These are phyloP conservation scores for Tricholoma hemisulphureum DNA, from an alignment of 768 basidiomycete genomes.

Conservation along the genomic window DNA sequence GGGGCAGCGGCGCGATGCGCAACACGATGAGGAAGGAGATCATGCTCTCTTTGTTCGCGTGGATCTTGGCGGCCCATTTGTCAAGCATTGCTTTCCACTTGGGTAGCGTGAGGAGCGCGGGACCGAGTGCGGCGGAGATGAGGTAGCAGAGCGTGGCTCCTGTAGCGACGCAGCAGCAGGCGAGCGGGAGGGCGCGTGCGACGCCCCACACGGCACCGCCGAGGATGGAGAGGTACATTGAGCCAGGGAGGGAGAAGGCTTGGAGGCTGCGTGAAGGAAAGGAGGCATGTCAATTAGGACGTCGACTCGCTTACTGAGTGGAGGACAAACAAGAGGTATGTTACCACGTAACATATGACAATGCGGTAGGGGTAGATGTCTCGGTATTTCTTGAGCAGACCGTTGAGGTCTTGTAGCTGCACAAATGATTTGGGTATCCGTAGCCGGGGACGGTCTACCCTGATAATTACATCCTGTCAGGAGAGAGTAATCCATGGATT, in stretches of 20 bases:
- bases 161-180: conserved; percentile 86
- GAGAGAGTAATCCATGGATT: neutral
- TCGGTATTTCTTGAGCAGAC: conserved; percentile 86
- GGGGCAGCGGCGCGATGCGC: conserved; percentile 90
- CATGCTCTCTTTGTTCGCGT: conserved; percentile 76
- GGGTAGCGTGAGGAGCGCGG: conserved; percentile 84
- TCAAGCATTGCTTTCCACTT: conserved; percentile 83
- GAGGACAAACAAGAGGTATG: conserved; percentile 84
- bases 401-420: conserved; percentile 83
- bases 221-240: conserved; percentile 97
- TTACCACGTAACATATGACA: conserved; percentile 80
- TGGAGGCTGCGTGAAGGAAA: conserved; percentile 60
- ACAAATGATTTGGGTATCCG: conserved; percentile 86
- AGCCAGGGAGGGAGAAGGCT: conserved; percentile 94
- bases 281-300: neutral
- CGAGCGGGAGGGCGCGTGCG: conserved; percentile 79
- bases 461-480: conserved; percentile 27
- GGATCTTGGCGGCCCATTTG: conserved; percentile 77
- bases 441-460: conserved; percentile 71
- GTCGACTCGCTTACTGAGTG: neutral
- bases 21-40: conserved; percentile 93
- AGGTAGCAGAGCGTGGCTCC: conserved; percentile 92
- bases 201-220: conserved; percentile 97
- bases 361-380: conserved; percentile 85
- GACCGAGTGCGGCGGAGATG: conserved; percentile 88